Evolutionary conservation across 768 basidiomycete species (phyloP), one percentile per base, ranked within the genome.

Genomic region (Tulasnella sp.): DNA sequence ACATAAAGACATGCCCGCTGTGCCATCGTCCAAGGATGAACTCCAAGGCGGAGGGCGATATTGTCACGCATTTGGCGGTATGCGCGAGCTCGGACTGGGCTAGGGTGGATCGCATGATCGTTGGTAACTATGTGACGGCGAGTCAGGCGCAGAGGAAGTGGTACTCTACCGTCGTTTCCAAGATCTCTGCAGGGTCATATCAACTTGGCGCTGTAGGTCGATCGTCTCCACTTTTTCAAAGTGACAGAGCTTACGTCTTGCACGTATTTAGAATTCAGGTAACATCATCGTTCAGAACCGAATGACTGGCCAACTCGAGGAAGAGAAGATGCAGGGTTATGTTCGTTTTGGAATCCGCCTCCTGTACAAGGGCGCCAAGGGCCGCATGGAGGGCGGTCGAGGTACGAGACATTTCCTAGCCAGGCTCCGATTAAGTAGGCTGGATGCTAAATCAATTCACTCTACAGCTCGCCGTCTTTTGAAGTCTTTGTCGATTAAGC

Each of bases 231-330:
- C 57, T 11, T 7, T 7, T 60, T 27, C 46, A 22, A 2, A 11
- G 2, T 48, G 8, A 3, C 3, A 12, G 4, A 4, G 38, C 29
- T 55, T 19, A 55, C 21, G 4, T 41, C 38, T 15, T 41, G 21
- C 15, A 15, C 5, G 24, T 19, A 1, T 54, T 7, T 66, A 90
- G 87, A 96, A 99, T 67, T 93, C 91, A 53, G 94, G 92, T 24
- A 99, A 99, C 68, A 96, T 99, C 64, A 91, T 97, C 60, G 93
- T 99, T 0, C 94, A 98, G 73, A 92, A 97, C 68, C 78, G 94
- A 12, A 71, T 81, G 70, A 92, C 90, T 0, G 94, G 94, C 0
- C 87, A 90, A 69, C 69, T 98, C 59, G 87, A 92, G 68, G 94
- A 99, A 72, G 94, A 98, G 74, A 98, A 97, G 75, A 99, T 97